Percentiles rank a stretch among this genome's conserved stretches.
These are phyloP conservation scores for Oxytropis ochrocephala DNA, from an alignment of 306 rosid species.

Conservation along the genomic window DNA sequence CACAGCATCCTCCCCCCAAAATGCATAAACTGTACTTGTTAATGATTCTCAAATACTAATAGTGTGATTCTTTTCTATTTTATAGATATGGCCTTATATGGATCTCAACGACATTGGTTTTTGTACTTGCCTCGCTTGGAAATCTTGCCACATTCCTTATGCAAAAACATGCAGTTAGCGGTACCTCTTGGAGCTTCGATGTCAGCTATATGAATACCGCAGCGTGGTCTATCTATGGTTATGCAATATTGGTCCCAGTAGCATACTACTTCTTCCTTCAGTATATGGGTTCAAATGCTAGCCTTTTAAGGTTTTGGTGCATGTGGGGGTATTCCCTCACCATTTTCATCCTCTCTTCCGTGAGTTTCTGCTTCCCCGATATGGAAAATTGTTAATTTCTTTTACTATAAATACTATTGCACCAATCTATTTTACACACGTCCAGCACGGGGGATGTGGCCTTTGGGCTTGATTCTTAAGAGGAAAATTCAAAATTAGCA, in stretches of 20 bases:
- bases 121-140: conserved; percentile 84
- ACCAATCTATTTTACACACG: conserved; percentile 2
- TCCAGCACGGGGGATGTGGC: background rate
- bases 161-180: conserved; percentile 40
- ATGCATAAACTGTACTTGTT: conserved; percentile 10
- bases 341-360: conserved; percentile 73
- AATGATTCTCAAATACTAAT: conserved; percentile 20
- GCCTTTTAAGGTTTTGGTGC: conserved; percentile 83
- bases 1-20: background rate
- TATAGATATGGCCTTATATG: conserved; percentile 83
- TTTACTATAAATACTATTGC: background rate
- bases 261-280: conserved; percentile 81
- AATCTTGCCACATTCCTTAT: conserved; percentile 93
- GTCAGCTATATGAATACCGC: conserved; percentile 78
- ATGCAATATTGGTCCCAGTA: conserved; percentile 71
- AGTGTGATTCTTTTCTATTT: conserved; percentile 3
- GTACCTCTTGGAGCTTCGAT: conserved; percentile 70
- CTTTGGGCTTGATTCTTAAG: background rate
- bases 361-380: conserved; percentile 43
- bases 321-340: conserved; percentile 98
- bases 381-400: background rate
- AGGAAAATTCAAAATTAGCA: background rate
- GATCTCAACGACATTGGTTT: conserved; percentile 91
- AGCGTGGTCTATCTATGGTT: conserved; percentile 79
- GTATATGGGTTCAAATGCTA: conserved; percentile 72